Evolutionary conservation across 1,284 basidiomycete genomes (phyloP).

Genomic region (Puccinia polysora): DNA sequence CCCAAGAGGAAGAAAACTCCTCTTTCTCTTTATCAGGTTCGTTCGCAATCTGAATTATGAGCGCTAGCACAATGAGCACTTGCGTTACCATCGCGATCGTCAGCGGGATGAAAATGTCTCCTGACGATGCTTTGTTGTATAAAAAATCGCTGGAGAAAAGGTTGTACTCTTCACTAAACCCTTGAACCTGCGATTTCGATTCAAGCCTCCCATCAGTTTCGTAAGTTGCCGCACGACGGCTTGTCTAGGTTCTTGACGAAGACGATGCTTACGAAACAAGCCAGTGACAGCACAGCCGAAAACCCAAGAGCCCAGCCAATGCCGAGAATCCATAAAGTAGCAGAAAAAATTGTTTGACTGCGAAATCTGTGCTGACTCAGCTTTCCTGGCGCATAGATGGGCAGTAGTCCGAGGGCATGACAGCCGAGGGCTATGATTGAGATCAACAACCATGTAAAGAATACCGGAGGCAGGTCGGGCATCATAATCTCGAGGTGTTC

Average conservation of each 20-base stretch:
- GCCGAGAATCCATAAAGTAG: slow-evolving; percentile 35
- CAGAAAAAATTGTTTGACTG: slow-evolving; percentile 30
- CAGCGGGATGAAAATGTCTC: slow-evolving; percentile 21
- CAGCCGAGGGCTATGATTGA: slow-evolving; percentile 14
- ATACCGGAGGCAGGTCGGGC: slow-evolving; percentile 39
- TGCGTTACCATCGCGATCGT: slow-evolving; percentile 31
- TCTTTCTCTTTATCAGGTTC: slow-evolving; percentile 12
- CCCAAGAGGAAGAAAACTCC: slow-evolving; percentile 37
- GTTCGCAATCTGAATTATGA: slow-evolving; percentile 30
- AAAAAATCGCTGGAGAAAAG: slow-evolving; percentile 10
- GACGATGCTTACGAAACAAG: slow-evolving; percentile 36
- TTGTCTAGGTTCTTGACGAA: not conserved
- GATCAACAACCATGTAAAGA: slow-evolving; percentile 23
- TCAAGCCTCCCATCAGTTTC: not conserved
- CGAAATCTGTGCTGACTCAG: slow-evolving; percentile 9
- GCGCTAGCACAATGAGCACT: slow-evolving; percentile 19
- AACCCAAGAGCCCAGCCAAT: slow-evolving; percentile 41
- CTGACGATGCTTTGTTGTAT: slow-evolving; percentile 16
- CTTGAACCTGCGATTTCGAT: not conserved
- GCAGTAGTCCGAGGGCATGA: slow-evolving; percentile 22
- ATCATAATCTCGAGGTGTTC: slow-evolving; percentile 30
- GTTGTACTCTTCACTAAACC: slow-evolving; percentile 32
- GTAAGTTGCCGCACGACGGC: not conserved
- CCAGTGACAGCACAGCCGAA: slow-evolving; percentile 34
- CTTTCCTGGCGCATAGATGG: slow-evolving; percentile 5